Evolutionary conservation across 169 alveolate species (phyloP), one percentile per base, ranked within the genome.

Genomic region (Eimeria acervulina): DNA sequence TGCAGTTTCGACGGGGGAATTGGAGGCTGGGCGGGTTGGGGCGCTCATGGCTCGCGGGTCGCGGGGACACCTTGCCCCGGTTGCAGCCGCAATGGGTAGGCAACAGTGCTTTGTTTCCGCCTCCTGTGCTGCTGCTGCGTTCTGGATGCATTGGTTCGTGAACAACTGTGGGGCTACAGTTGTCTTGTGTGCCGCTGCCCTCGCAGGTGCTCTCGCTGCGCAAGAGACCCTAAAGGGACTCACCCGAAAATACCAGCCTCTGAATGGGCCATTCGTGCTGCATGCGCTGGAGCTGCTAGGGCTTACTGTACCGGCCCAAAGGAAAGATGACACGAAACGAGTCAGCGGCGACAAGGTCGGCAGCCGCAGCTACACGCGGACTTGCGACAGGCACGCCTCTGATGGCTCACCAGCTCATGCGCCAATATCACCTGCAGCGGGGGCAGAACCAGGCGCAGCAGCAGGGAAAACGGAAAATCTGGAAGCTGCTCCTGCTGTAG

Each of bases 151-250:
- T 61, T 36, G 80, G 31, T 81, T 51, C 36, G 36, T 28, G 70
- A 21, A 21, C 40, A 40, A 33, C 51, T n/a, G 90, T 31, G 90
- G 17, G 5, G 90, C 26, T 15, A n/a, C 44, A 10, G 63, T 12
- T 12, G 66, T 81, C 68, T 8, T 47, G 90, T 81, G 10, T 47
- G 90, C 63, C 38, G 66, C 44, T n/a, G 42, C 47, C 70, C 47
- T 52, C n/a, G 63, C 95, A 95, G 96, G 96, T 7, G 96, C 90
- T 63, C 72, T 89, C 36, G 94, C 96, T 15, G 96, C 96, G 26
- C 96, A 95, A 36, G 96, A 95, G 68, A 55, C 92, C 15, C 59
- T 95, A n/a, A 95, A 95, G 63, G 96, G 95, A 8, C 52, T 95
- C 36, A 95, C 93, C 40, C 74, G 93, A 40, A 85, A 51, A 36